Percentiles rank a stretch among this genome's conserved stretches.
Evolutionary conservation across 2,329 filamentous ascomycete genomes (phyloP).

Genomic region (Rutstroemia sp.): DNA sequence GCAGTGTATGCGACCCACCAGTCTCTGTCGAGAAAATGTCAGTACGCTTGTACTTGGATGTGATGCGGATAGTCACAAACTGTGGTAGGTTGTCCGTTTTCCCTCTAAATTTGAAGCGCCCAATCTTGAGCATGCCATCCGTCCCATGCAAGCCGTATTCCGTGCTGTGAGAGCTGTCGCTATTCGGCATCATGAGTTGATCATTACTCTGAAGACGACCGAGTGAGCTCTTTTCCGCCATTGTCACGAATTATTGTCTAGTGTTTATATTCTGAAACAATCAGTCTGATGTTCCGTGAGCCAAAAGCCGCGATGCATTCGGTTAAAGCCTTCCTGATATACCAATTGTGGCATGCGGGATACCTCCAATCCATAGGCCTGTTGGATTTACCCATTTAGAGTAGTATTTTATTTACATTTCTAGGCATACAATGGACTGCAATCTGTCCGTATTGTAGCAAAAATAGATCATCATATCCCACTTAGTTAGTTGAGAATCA

Average conservation of each 20-base stretch:
- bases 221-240: not conserved
- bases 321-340: no score
- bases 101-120: slow-evolving; percentile 27
- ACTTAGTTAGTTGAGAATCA: no score
- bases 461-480: no score
- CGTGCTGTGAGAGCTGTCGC: not conserved
- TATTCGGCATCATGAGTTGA: not conserved
- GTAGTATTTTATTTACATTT: no score
- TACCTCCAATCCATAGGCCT: no score
- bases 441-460: no score
- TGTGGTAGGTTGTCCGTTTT: slow-evolving; percentile 30
- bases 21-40: slow-evolving; percentile 18
- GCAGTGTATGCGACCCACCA: slow-evolving; percentile 37
- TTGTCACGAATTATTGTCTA: not conserved
- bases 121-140: slow-evolving; percentile 20
- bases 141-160: not conserved
- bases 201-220: not conserved
- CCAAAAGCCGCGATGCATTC: no score
- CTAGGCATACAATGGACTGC: no score
- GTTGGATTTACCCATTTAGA: no score
- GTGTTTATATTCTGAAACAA: no score
- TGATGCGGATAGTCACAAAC: slow-evolving; percentile 14
- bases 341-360: no score
- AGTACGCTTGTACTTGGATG: not conserved
- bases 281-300: not conserved